A percentile compares a stretch with the other conserved stretches of the same genome.
These are phyloP conservation scores for Globisporangium uncinulatum DNA, from an alignment of 352 stramenopile genomes.

Conservation along the genomic window DNA sequence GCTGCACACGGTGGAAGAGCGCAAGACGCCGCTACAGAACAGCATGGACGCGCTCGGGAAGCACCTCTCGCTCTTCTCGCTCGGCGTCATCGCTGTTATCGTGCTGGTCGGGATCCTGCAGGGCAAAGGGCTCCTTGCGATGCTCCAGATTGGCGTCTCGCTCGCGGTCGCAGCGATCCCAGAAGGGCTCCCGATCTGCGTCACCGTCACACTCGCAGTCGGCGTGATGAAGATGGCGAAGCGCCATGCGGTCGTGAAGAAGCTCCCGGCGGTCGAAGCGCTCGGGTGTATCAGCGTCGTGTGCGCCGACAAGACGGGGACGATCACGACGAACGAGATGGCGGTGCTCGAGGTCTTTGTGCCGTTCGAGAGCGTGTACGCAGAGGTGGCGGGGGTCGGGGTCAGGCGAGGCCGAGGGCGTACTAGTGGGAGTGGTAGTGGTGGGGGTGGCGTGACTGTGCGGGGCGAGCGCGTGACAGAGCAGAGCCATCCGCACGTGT, in stretches of 20 bases:
- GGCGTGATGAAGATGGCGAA: slow-evolving; percentile 96
- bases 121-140: slow-evolving; percentile 91
- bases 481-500: slow-evolving; percentile 57
- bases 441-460: slow-evolving; percentile 34
- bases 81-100: slow-evolving; percentile 92
- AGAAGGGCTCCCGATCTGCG: slow-evolving; percentile 97
- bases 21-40: slow-evolving; percentile 92
- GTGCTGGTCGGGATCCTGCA: slow-evolving; percentile 90
- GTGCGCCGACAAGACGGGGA: slow-evolving; percentile 93
- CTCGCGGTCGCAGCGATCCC: slow-evolving; percentile 98
- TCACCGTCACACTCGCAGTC: slow-evolving; percentile 96
- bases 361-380: slow-evolving; percentile 69
- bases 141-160: slow-evolving; percentile 97
- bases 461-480: slow-evolving; percentile 59
- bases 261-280: slow-evolving; percentile 97
- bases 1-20: slow-evolving; percentile 90
- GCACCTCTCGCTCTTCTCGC: slow-evolving; percentile 88
- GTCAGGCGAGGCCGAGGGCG: slow-evolving; percentile 20
- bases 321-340: slow-evolving; percentile 99
- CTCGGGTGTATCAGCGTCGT: slow-evolving; percentile 95
- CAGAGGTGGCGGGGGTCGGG: slow-evolving; percentile 61
- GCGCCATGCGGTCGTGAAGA: slow-evolving; percentile 97
- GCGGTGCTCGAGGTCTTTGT: slow-evolving; percentile 81
- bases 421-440: not conserved
- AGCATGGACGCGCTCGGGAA: slow-evolving; percentile 96